Conservation (phyloP, 148 eudicot genomes). For the Vaccinium macrocarpon region DNA sequence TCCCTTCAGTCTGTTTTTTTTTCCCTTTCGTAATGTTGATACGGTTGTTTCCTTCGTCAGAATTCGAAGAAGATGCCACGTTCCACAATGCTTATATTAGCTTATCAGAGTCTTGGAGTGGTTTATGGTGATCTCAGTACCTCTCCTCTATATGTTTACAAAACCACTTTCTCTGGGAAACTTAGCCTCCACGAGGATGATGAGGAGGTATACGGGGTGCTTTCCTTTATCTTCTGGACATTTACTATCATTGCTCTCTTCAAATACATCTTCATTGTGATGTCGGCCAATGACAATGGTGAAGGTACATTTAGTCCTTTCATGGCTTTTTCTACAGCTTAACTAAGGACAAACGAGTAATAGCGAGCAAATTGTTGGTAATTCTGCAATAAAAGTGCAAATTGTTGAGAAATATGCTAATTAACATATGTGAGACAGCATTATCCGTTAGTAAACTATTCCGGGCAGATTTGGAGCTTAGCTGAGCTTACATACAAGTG, state of each 20-base stretch:
- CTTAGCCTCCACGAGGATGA: constrained; percentile 54
- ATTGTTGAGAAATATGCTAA: not conserved
- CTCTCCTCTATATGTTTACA: constrained; percentile 69
- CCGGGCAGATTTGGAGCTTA: not conserved
- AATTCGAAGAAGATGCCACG: constrained; percentile 36
- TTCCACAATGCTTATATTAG: constrained; percentile 51
- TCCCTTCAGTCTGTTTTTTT: not conserved
- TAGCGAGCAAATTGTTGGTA: not conserved
- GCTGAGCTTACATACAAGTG: not conserved
- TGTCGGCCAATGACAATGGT: constrained; percentile 60
- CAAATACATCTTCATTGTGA: constrained; percentile 34
- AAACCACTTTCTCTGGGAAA: constrained; percentile 55
- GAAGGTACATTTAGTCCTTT: constrained; percentile 42
- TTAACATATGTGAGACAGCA: not conserved
- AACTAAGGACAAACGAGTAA: not conserved
- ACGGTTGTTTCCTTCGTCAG: constrained; percentile 27
- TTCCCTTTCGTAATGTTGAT: not conserved
- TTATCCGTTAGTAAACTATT: not conserved
- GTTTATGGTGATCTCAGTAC: constrained; percentile 74
- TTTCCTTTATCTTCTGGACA: constrained; percentile 69
- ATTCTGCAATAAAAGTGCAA: not conserved
- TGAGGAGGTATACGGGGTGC: constrained; percentile 59
- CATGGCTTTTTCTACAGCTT: not conserved
- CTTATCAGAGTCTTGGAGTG: constrained; percentile 73
- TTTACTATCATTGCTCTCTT: constrained; percentile 45